These are phyloP conservation scores for Trichoderma sp. DNA, from an alignment of 2,329 filamentous ascomycete genomes.

Conservation along the genomic window DNA sequence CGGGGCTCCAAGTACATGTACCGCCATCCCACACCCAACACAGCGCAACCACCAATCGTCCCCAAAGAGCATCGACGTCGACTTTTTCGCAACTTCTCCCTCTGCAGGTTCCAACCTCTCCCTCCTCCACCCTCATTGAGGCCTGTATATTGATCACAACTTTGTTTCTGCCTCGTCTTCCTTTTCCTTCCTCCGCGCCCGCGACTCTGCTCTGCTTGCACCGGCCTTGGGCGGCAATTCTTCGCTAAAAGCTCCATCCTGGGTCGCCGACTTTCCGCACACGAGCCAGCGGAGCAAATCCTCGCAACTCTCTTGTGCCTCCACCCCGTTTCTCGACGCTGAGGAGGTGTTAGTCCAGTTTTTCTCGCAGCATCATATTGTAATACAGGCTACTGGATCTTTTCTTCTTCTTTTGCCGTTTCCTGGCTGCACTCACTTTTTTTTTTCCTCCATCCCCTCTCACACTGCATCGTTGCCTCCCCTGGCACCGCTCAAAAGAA, in stretches of 20 bases:
- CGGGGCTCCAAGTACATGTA: background rate
- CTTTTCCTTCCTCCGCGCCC: constrained; percentile 19
- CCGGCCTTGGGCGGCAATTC: constrained; percentile 8
- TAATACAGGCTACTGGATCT: constrained; percentile 37
- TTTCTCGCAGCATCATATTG: constrained; percentile 32
- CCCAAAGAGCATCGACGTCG: background rate
- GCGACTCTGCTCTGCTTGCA: constrained; percentile 21
- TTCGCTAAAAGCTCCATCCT: constrained; percentile 7
- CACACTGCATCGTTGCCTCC: constrained; percentile 4
- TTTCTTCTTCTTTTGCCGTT: constrained; percentile 13
- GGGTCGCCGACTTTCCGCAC: constrained; percentile 12
- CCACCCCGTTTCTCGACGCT: constrained; percentile 16
- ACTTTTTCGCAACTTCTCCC: constrained; percentile 25
- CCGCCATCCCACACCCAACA: background rate
- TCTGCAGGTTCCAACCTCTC: constrained; percentile 28
- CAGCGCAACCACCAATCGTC: constrained; percentile 3
- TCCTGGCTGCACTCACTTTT: constrained; percentile 8
- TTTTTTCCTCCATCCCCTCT: background rate
- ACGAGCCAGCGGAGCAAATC: constrained; percentile 18
- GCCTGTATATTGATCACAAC: constrained; percentile 39
- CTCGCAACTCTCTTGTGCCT: constrained; percentile 16
- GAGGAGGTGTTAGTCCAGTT: constrained; percentile 18
- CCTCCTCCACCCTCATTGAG: constrained; percentile 31
- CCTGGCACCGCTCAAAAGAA: constrained; percentile 5
- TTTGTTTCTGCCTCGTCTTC: constrained; percentile 31